Conservation (phyloP, 106 monocot genomes). For the Acorus calamus region DNA sequence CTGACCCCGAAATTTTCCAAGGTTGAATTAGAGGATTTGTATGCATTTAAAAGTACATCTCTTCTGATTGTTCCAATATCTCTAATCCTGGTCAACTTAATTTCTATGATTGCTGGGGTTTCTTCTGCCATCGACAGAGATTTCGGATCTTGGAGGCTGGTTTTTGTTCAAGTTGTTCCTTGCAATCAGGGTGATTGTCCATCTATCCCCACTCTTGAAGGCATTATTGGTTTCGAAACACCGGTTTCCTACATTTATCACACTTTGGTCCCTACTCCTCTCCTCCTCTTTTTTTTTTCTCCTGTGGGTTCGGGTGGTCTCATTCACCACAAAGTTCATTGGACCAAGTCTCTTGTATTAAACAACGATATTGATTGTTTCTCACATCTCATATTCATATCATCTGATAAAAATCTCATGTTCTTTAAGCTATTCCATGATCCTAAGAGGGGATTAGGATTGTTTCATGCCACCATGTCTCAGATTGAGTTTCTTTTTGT, state of each 20-base stretch:
- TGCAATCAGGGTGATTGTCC: slow-evolving; percentile 22
- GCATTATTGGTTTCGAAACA: slow-evolving; percentile 16
- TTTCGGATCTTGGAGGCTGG: slow-evolving; percentile 7
- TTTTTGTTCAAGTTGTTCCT: slow-evolving; percentile 15
- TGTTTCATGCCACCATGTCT: background rate
- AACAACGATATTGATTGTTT: slow-evolving; percentile 15
- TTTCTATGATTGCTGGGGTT: slow-evolving; percentile 17
- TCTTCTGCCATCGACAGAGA: slow-evolving; percentile 1
- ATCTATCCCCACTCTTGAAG: slow-evolving; percentile 22
- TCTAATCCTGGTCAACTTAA: slow-evolving; percentile 16
- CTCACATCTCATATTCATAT: no score
- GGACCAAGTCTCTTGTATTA: slow-evolving; percentile 10
- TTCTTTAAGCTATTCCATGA: no score
- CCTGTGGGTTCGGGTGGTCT: slow-evolving; percentile 9
- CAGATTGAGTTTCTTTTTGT: background rate
- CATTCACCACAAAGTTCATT: slow-evolving; percentile 14
- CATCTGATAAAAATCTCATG: no score
- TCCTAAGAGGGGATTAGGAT: background rate
- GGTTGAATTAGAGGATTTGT: slow-evolving; percentile 11
- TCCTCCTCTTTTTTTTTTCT: no score
- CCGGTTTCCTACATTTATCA: slow-evolving; percentile 16
- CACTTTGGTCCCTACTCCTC: slow-evolving; percentile 19
- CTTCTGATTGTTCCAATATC: slow-evolving; percentile 21
- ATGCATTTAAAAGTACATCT: slow-evolving; percentile 20
- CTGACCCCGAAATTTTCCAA: slow-evolving; percentile 7